A percentile compares a stretch with the other conserved stretches of the same genome.
Conservation (phyloP, 129 eudicot genomes). For the Daucus carota region DH1_v3.0 NC_030388.2:4009001-4009500, state of each 20-base stretch:
- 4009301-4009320: neutral
- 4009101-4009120: neutral
- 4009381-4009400: slow-evolving; percentile 95
- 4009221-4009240: neutral
- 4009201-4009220: neutral
- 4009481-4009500: slow-evolving; percentile 46
- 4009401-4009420: slow-evolving; percentile 85
- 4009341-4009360: neutral
- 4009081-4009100: neutral
- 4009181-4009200: neutral
- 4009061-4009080: neutral
- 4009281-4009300: neutral
- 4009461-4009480: slow-evolving; percentile 53
- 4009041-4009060: neutral
- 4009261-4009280: neutral
- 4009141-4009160: neutral
- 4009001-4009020: slow-evolving; percentile 13
- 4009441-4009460: slow-evolving; percentile 72
- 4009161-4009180: neutral
- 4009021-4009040: neutral
- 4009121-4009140: neutral
- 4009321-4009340: neutral
- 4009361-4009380: neutral
- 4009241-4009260: neutral
- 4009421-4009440: slow-evolving; percentile 89